Evolutionary conservation across 495 filamentous ascomycete species (phyloP).

Genomic region (Elasticomyces elasticus): DNA sequence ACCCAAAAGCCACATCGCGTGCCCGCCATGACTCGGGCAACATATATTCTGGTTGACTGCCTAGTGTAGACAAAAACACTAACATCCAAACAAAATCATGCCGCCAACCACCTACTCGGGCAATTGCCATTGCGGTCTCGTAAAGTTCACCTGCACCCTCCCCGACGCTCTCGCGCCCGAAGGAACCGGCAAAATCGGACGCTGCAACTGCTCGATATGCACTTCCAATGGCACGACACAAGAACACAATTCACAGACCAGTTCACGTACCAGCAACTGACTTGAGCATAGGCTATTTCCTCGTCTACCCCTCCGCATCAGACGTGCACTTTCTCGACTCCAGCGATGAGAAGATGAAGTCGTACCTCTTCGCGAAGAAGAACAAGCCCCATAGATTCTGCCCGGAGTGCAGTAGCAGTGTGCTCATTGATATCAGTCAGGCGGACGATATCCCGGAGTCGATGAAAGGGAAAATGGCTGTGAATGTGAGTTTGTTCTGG

Average conservation of each 20-base stretch:
- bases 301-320: constrained; percentile 29
- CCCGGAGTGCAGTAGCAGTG: constrained; percentile 25
- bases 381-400: constrained; percentile 27
- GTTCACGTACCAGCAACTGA: neutral
- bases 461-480: neutral
- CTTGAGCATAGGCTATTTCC: constrained; percentile 23
- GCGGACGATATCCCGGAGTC: neutral
- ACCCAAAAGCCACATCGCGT: no score
- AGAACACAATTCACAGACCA: neutral
- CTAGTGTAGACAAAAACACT: neutral
- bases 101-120: neutral
- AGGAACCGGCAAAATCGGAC: constrained; percentile 16
- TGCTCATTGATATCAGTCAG: constrained; percentile 10
- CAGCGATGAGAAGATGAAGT: constrained; percentile 19
- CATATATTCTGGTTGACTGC: no score
- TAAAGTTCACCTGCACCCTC: constrained; percentile 27
- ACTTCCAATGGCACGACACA: constrained; percentile 27
- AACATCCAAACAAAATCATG: neutral
- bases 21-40: no score
- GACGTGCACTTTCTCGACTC: constrained; percentile 25
- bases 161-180: constrained; percentile 23
- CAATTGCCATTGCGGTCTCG: constrained; percentile 29
- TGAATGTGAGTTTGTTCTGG: neutral
- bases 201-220: constrained; percentile 40
- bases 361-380: constrained; percentile 24